phyloP scores from a whole-genome alignment of 2,329 filamentous ascomycete genomes.

The Neonectria hederae region DNA sequence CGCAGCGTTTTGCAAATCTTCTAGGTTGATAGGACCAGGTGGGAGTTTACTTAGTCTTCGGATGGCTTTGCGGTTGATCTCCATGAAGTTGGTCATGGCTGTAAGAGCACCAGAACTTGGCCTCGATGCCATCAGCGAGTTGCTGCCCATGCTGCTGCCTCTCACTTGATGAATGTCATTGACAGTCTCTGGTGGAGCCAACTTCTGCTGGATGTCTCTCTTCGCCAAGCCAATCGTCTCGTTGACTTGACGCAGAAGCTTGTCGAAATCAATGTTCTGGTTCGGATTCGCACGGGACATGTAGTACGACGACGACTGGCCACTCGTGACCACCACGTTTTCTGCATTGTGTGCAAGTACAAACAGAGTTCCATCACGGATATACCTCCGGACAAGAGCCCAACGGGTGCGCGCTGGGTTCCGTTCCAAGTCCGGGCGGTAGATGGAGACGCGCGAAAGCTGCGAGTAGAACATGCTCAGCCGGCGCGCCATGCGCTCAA shows the following conservation, averaged over 20 bases:
- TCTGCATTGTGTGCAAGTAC: slow-evolving; percentile 52
- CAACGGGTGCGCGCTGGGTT: slow-evolving; percentile 64
- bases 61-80: slow-evolving; percentile 31
- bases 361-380: slow-evolving; percentile 63
- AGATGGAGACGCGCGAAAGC: slow-evolving; percentile 59
- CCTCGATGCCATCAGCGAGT: neutral
- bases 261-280: slow-evolving; percentile 34
- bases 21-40: slow-evolving; percentile 20
- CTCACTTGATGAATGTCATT: slow-evolving; percentile 30
- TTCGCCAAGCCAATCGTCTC: slow-evolving; percentile 14
- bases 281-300: slow-evolving; percentile 23
- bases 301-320: slow-evolving; percentile 21
- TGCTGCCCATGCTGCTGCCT: neutral
- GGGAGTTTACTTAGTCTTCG: slow-evolving; percentile 27
- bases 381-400: slow-evolving; percentile 58
- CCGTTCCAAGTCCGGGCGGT: slow-evolving; percentile 60
- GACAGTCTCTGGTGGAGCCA: neutral
- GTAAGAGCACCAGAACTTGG: slow-evolving; percentile 19
- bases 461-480: slow-evolving; percentile 63
- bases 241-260: slow-evolving; percentile 32
- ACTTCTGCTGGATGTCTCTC: neutral
- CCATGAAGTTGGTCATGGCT: slow-evolving; percentile 30
- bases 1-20: neutral
- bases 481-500: slow-evolving; percentile 63
- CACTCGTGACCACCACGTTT: slow-evolving; percentile 1